Percentiles rank a stretch among this genome's conserved stretches.
Conservation (phyloP, 306 rosid genomes). For the Fragaria vesca region DNA sequence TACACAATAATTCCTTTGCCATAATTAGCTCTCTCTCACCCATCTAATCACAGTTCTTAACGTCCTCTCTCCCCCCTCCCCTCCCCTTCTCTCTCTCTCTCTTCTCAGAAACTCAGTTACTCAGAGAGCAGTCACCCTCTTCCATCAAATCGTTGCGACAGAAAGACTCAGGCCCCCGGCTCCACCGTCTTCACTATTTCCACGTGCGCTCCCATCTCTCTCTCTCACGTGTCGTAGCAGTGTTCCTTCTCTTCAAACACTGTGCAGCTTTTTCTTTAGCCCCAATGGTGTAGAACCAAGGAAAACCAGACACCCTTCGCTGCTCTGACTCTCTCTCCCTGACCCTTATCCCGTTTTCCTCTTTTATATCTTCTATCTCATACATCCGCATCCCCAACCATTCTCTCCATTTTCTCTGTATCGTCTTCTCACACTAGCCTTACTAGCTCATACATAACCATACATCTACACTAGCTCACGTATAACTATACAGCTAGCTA, state of each 20-base stretch:
- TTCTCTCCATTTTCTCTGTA: neutral
- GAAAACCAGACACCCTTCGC: constrained; percentile 23
- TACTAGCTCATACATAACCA: neutral
- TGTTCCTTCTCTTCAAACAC: neutral
- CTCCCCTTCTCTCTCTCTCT: neutral
- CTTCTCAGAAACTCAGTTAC: neutral
- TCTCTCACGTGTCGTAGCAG: constrained; percentile 33
- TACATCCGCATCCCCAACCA: neutral
- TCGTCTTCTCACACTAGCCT: neutral
- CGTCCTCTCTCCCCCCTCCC: neutral
- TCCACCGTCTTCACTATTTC: constrained; percentile 17
- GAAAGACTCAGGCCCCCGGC: neutral
- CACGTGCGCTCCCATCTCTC: constrained; percentile 32
- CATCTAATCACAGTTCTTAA: constrained; percentile 13
- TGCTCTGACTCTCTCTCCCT: constrained; percentile 3
- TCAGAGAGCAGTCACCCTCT: constrained; percentile 5
- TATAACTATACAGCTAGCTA: neutral
- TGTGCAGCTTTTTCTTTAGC: constrained; percentile 38
- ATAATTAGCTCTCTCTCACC: neutral
- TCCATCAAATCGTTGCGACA: constrained; percentile 21
- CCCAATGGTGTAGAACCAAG: constrained; percentile 29
- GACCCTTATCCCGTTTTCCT: neutral
- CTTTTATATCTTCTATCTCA: neutral
- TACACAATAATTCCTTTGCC: neutral
- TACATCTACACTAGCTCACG: too few species aligned